phyloP scores from a whole-genome alignment of 2,329 filamentous ascomycete species.

The Clonostachys rosea region DNA sequence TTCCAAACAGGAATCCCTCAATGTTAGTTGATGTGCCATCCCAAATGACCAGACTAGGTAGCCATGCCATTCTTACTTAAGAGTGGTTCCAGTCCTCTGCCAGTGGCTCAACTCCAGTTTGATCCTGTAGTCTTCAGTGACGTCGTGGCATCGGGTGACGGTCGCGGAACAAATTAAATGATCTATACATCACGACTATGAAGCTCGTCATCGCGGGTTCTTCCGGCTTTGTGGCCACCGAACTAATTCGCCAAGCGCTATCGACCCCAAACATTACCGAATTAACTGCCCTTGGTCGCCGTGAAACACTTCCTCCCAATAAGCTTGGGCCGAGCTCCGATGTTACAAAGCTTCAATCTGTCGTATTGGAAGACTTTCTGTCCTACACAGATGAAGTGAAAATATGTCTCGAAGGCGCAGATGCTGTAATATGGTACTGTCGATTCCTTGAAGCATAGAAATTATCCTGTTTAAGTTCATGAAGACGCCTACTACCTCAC shows the following conservation, averaged over 20 bases:
- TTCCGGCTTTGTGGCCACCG: slow-evolving; percentile 33
- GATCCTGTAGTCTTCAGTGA: too few species aligned
- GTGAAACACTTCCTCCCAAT: slow-evolving; percentile 9
- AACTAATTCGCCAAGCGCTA: slow-evolving; percentile 37
- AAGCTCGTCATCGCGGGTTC: slow-evolving; percentile 36
- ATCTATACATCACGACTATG: slow-evolving; percentile 17
- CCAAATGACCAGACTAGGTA: too few species aligned
- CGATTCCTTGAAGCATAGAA: too few species aligned
- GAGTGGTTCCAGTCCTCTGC: too few species aligned
- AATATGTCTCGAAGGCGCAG: slow-evolving; percentile 29
- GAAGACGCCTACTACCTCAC: too few species aligned
- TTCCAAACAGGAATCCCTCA: too few species aligned
- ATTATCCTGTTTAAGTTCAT: too few species aligned
- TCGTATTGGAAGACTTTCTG: slow-evolving; percentile 31
- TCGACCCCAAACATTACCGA: slow-evolving; percentile 32
- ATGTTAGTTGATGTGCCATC: too few species aligned
- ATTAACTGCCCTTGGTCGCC: slow-evolving; percentile 20
- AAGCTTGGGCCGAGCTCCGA: slow-evolving; percentile 9
- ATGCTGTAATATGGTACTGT: slow-evolving; percentile 32
- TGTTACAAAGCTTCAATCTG: slow-evolving; percentile 27
- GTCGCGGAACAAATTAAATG: too few species aligned
- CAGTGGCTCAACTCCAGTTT: too few species aligned
- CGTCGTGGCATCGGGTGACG: too few species aligned
- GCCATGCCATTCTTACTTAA: too few species aligned
- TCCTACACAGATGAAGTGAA: slow-evolving; percentile 32